Evolutionary conservation across 73 alveolate genomes (phyloP), one percentile per base, ranked within the genome.

Genomic region (Paramecium octaurelia): DNA sequence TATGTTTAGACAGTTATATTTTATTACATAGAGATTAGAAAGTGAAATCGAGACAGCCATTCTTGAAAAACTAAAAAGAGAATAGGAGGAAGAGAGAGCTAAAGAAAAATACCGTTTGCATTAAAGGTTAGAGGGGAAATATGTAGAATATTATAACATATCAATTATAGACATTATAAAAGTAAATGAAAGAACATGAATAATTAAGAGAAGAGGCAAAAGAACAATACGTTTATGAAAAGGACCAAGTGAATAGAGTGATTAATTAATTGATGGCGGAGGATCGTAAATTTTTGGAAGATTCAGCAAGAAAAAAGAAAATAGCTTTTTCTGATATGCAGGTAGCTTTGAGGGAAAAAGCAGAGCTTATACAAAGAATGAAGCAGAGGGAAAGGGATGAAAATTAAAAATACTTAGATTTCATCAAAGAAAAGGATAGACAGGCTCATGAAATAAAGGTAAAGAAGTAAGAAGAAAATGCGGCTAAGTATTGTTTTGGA

Each of bases 71-170:
- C 31, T 77, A 27, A 48, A 69, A 44, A 64, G 21, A 42, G 94
- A 89, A 46, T 34, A 89, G 58, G 83, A 83, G 21, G 75, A 69
- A 12, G 94, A 89, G 29, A 58, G 92, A 64, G 75, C 58, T 23
- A 89, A 89, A 59, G 94, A 89, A 71, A 40, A 83, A 89, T 50
- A 70, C 9, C 59, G 70, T 29, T 38, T 70, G 18, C 69, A 89
- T 24, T 35, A 89, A 89, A 69, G 94, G 21, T 70, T 89, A 83
- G 92, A 89, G 29, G 94, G 94, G 43, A 89, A 43, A 89, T 89
- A 44, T 89, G 94, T 89, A 89, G 4, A 21, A 44, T 14, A 34
- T 14, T 9, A 20, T 31, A 68, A 5, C 58, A 23, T 44, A 58
- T 27, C n/a, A 21, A 71, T 35, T 20, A 3, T 59, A 89, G 94